Evolutionary conservation across 208 protist species (phyloP).

Genomic region (Crithidia bombi): DNA sequence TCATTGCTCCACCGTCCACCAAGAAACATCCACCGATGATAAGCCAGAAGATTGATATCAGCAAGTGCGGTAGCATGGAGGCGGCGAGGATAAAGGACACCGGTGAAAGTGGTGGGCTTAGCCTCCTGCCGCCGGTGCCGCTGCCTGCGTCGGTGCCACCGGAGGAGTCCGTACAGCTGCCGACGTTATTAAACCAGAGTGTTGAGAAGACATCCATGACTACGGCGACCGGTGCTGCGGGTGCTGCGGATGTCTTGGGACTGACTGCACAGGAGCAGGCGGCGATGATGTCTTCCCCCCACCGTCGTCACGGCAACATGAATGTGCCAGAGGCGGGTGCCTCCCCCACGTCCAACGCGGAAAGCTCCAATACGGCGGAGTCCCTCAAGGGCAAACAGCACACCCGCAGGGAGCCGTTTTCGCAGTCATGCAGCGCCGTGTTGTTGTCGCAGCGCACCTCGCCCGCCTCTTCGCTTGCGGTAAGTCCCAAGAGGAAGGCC

Average conservation of each 20-base stretch:
- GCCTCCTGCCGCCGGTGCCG: slow-evolving; percentile 4
- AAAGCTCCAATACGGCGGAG: background rate
- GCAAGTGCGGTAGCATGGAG: slow-evolving; percentile 7
- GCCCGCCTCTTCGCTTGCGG: background rate
- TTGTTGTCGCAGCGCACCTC: slow-evolving; percentile 16
- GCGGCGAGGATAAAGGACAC: background rate
- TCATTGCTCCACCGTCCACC: background rate
- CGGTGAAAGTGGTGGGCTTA: background rate
- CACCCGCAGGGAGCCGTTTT: background rate
- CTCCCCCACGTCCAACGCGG: background rate
- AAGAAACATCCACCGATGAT: background rate
- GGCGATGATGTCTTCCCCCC: background rate
- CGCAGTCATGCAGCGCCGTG: slow-evolving; percentile 15
- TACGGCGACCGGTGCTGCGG: background rate
- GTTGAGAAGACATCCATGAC: slow-evolving; percentile 3
- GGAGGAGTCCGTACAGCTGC: slow-evolving; percentile 26
- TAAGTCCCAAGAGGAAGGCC: slow-evolving; percentile 9
- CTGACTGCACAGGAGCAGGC: background rate
- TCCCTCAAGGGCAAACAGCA: background rate
- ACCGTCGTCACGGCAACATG: background rate
- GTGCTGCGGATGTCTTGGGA: background rate
- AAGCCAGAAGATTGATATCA: background rate
- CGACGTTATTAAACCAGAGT: slow-evolving; percentile 17
- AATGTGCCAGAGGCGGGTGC: background rate
- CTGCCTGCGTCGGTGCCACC: background rate